These are phyloP conservation scores for Apocynum venetum DNA, from an alignment of 257 asterid species.

Conservation along the genomic window DNA sequence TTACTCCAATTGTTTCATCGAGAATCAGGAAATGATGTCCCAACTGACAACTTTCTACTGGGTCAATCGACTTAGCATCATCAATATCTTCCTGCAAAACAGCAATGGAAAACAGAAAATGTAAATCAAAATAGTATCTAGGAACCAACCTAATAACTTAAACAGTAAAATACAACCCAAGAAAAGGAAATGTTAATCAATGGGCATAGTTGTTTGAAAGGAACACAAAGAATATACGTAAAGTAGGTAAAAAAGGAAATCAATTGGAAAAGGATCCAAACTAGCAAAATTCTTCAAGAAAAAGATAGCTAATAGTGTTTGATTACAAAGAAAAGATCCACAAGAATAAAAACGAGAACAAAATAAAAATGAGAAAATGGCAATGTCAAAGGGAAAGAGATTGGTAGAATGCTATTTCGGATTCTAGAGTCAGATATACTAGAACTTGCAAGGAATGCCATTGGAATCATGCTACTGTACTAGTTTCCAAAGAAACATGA, in stretches of 20 bases:
- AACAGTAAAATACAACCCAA: not conserved
- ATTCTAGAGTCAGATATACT: too few species aligned
- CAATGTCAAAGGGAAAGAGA: too few species aligned
- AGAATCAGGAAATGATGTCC: constrained; percentile 43
- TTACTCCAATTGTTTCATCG: constrained; percentile 61
- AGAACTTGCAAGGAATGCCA: too few species aligned
- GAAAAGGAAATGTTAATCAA: not conserved
- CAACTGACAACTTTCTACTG: constrained; percentile 29
- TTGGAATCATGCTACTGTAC: too few species aligned
- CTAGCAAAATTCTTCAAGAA: not conserved
- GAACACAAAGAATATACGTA: not conserved
- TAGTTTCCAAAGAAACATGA: too few species aligned
- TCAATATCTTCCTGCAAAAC: constrained; percentile 28
- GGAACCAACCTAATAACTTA: not conserved
- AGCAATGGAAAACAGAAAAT: not conserved
- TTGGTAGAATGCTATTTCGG: too few species aligned
- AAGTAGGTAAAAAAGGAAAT: not conserved
- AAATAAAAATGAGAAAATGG: too few species aligned
- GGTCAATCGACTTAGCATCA: constrained; percentile 16
- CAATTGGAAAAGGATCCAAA: not conserved
- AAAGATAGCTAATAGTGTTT: not conserved
- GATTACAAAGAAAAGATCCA: too few species aligned
- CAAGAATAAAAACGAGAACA: too few species aligned
- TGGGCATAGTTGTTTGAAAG: not conserved
- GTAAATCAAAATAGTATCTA: not conserved